Evolutionary conservation across 768 basidiomycete species (phyloP), one percentile per base, ranked within the genome.

Genomic region (Panus rudis): DNA sequence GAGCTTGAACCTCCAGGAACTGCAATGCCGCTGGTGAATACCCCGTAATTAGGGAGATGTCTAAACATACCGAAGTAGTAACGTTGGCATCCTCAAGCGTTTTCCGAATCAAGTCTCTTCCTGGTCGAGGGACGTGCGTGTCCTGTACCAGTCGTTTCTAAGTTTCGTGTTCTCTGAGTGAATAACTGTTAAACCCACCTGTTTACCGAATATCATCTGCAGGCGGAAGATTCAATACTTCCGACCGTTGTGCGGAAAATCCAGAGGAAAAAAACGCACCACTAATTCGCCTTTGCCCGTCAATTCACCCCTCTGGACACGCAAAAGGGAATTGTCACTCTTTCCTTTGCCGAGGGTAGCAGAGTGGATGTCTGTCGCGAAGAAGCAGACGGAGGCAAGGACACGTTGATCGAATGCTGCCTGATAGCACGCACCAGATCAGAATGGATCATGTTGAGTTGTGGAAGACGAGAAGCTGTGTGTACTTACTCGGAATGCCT

Each of bases 1-100:
- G 93, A 0, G 93, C 94, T 61, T 96, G 92, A 12, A 97, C 91
- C 61, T 98, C 94, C 46, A 96, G 66, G 61, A 93, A 92, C 87
- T 92, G 57, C 42, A 26, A 38, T 11, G 39, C 41, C 40, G 30
- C 37, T 21, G 26, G n/a, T n/a, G n/a, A n/a, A 37, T 21, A 22
- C 7, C 44, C n/a, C 33, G n/a, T 16, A 19, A 37, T 6, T 22
- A 13, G 30, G n/a, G 17, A 21, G 22, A 14, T 6, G 12, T 11
- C 14, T 12, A 16, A 25, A 68, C 79, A 52, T 49, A 92, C 91
- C 45, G 87, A 82, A 45, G 71, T 71, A 1, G 74, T 59, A 31
- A 91, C 74, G 17, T 80, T 72, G 8, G 83, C 82, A 53, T 94
- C 88, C 47, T 96, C 92, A 27, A 98, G 69, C 0, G 76, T 76